Percentiles rank a stretch among this genome's conserved stretches.
phyloP scores from a whole-genome alignment of 192 early-diverging fungal species.

The Phlyctochytrium bullatum region DNA sequence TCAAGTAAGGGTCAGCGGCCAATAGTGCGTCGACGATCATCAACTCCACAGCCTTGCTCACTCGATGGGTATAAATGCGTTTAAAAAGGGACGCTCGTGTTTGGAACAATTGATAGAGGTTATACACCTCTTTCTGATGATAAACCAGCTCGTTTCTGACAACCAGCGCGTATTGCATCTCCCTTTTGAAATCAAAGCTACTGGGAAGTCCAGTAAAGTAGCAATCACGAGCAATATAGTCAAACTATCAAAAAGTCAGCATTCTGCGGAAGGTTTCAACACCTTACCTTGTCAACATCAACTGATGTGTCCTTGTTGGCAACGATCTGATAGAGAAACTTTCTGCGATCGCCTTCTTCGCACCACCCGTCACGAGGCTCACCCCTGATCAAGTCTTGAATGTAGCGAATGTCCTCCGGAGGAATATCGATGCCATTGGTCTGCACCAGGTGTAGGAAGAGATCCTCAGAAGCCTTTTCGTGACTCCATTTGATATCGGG shows the following conservation, averaged over 20 bases:
- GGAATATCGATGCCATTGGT: slow-evolving; percentile 58
- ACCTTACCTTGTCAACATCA: slow-evolving; percentile 98
- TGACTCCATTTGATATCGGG: slow-evolving; percentile 45
- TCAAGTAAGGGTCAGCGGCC: slow-evolving; percentile 71
- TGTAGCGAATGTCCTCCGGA: slow-evolving; percentile 34
- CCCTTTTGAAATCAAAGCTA: slow-evolving; percentile 57
- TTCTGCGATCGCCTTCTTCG: slow-evolving; percentile 27
- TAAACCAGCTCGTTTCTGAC: slow-evolving; percentile 89
- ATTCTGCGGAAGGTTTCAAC: slow-evolving; percentile 64
- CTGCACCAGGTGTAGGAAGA: slow-evolving; percentile 79
- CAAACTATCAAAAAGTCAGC: slow-evolving; percentile 37
- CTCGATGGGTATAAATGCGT: slow-evolving; percentile 85
- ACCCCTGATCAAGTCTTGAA: slow-evolving; percentile 51
- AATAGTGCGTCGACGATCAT: slow-evolving; percentile 90
- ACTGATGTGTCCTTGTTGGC: slow-evolving; percentile 91
- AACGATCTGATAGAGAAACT: slow-evolving; percentile 93
- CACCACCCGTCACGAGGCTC: slow-evolving; percentile 19
- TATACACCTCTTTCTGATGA: slow-evolving; percentile 85
- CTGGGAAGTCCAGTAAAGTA: slow-evolving; percentile 72
- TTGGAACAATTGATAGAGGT: slow-evolving; percentile 58
- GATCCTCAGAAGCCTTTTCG: slow-evolving; percentile 71
- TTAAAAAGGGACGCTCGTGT: slow-evolving; percentile 36
- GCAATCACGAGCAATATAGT: slow-evolving; percentile 61
- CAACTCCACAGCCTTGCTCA: slow-evolving; percentile 67
- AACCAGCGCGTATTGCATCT: slow-evolving; percentile 81